These are phyloP conservation scores for Melampsora larici-populina DNA, from an alignment of 1,284 basidiomycete genomes.

Conservation along the genomic window DNA sequence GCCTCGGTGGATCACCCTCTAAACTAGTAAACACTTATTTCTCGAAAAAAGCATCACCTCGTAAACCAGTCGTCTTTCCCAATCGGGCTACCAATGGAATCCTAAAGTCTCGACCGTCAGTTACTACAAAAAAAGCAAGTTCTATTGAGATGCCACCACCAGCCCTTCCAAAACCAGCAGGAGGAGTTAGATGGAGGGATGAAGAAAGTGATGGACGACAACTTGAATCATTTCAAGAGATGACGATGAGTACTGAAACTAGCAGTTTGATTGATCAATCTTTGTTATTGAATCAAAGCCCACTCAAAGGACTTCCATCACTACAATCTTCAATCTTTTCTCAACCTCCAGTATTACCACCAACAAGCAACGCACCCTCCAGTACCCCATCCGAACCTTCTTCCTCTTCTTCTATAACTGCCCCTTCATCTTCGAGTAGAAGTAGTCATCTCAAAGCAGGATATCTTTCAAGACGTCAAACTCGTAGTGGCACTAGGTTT, in stretches of 20 bases:
- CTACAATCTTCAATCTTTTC: not conserved
- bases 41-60: conserved; percentile 17
- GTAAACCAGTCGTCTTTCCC: conserved; percentile 4
- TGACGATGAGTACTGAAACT: conserved; percentile 6
- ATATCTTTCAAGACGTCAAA: conserved; percentile 16
- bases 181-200: conserved; percentile 34
- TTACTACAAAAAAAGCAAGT: not conserved
- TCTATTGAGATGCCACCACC: not conserved
- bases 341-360: conserved; percentile 13
- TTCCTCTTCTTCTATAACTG: not conserved
- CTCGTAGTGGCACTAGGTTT: not conserved
- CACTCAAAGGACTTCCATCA: conserved; percentile 14
- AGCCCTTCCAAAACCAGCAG: conserved; percentile 3
- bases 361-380: not conserved
- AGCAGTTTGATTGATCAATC: conserved; percentile 17
- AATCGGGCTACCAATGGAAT: not conserved
- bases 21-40: conserved; percentile 9
- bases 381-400: not conserved
- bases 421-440: not conserved
- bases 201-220: conserved; percentile 33
- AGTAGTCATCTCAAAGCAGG: conserved; percentile 29
- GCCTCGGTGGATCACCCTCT: conserved; percentile 12
- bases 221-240: conserved; percentile 31
- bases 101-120: not conserved
- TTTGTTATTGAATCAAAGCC: conserved; percentile 6